Base-by-base conservation (phyloP, 2,329 filamentous ascomycete species). In the Fusarium oxysporum region DNA sequence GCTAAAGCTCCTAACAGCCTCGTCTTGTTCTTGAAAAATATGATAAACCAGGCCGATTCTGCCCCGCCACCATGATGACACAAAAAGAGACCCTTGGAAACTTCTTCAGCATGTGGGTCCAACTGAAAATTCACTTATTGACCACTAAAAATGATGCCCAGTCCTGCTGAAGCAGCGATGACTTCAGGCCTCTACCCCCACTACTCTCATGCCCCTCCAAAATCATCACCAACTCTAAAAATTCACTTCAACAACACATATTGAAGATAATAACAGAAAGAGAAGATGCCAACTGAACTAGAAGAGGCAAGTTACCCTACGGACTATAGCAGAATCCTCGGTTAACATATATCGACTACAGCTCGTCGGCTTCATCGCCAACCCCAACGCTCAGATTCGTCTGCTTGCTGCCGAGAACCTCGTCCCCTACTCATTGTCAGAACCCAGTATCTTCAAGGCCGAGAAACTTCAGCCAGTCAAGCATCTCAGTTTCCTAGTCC, bases 311-410 rank as follows among this genome's bases (percentile, higher is more conserved):
- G 47, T 19, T 23, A 7, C n/a, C 41, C 55, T 37, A 5, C 0
- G 25, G 4, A 11, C 4, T 1, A 1, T 23, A 37, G 23, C 7
- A 7, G 5, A 28, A 1, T 16, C 9, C 37, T 33, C 8, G 23
- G 30, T 61, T 77, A 23, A 78, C 70, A 28, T 68, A 8, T 16
- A 41, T n/a, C 8, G 13, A 28, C 48, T 32, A 35, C 76, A 97
- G 94, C 90, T 97, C 60, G 94, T 98, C 70, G 94, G 95, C 81
- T 98, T 98, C 83, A 93, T 98, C 67, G 92, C 93, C 82, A 92
- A 97, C 84, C 93, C 93, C 68, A 97, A 97, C 81, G 94, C 94
- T 45, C 93, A 97, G 81, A 94, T 98, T 73, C 91, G 96, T 76
- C 91, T 94, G 81, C 88, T 96, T 75, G 95, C 95, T 54, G 90